Evolutionary conservation across 2,329 filamentous ascomycete genomes (phyloP).

Genomic region (Knoxdaviesia capensis): DNA sequence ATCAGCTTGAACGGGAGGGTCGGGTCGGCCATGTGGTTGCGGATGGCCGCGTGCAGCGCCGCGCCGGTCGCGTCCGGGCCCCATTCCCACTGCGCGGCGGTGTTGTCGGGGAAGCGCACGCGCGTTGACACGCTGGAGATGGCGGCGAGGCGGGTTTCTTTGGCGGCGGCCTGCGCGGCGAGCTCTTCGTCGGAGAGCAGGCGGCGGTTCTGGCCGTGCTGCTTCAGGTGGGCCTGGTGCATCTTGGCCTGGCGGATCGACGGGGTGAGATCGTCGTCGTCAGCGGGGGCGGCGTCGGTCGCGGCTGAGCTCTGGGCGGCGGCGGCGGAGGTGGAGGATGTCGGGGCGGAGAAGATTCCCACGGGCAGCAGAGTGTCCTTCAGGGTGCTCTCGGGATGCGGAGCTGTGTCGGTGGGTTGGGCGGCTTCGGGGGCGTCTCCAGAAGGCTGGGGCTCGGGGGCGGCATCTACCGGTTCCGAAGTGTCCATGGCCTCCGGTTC

Average conservation of each 20-base stretch:
- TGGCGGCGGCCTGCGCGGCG: slow-evolving; percentile 44
- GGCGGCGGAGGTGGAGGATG: slow-evolving; percentile 53
- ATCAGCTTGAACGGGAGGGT: slow-evolving; percentile 53
- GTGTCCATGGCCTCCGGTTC: slow-evolving; percentile 5
- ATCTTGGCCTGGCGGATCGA: slow-evolving; percentile 57
- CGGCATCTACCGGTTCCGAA: slow-evolving; percentile 2
- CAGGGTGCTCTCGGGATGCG: slow-evolving; percentile 3
- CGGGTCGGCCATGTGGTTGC: slow-evolving; percentile 44
- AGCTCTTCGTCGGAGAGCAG: slow-evolving; percentile 71
- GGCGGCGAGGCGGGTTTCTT: slow-evolving; percentile 42
- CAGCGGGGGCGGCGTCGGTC: slow-evolving; percentile 27
- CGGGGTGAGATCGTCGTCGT: slow-evolving; percentile 58
- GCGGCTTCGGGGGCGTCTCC: slow-evolving; percentile 3
- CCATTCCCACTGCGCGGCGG: slow-evolving; percentile 54
- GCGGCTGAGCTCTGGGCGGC: slow-evolving; percentile 17
- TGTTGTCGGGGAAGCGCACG: slow-evolving; percentile 76
- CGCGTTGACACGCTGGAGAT: slow-evolving; percentile 54
- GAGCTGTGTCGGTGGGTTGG: background rate
- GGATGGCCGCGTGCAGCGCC: slow-evolving; percentile 56
- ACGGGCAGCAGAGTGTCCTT: slow-evolving; percentile 28
- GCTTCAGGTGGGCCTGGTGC: slow-evolving; percentile 47
- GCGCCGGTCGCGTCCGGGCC: slow-evolving; percentile 46
- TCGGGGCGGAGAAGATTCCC: slow-evolving; percentile 60
- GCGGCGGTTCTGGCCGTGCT: slow-evolving; percentile 48
- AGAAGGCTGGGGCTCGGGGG: slow-evolving; percentile 1